Percentiles rank a stretch among this genome's conserved stretches.
Conservation (phyloP, 768 basidiomycete genomes). For the Amanita rimosa region DNA sequence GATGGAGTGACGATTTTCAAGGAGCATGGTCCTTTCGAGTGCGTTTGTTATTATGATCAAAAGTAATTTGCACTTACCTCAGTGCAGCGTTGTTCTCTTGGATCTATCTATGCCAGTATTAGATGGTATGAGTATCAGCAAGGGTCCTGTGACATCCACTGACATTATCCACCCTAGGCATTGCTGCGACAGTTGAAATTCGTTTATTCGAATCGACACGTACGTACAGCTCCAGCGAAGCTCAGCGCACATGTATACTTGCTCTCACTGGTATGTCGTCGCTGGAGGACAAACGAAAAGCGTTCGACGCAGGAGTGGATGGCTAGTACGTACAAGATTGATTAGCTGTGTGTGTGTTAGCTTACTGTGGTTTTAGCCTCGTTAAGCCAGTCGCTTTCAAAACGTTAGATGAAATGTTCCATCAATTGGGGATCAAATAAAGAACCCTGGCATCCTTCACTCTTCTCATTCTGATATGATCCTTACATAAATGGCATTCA, state of each 20-base stretch:
- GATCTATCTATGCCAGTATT: conserved; percentile 93
- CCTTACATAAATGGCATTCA: conserved; percentile 3
- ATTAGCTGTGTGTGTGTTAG: neutral
- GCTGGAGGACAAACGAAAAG: conserved; percentile 81
- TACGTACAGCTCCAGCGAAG: conserved; percentile 36
- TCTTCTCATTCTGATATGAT: neutral
- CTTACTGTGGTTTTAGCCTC: conserved; percentile 35
- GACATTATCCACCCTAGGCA: conserved; percentile 32
- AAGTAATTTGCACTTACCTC: neutral
- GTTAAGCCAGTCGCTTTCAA: conserved; percentile 96
- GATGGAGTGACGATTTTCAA: conserved; percentile 73
- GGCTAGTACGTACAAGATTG: conserved; percentile 66
- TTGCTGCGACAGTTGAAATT: conserved; percentile 77
- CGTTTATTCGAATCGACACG: conserved; percentile 22
- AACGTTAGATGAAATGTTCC: conserved; percentile 77
- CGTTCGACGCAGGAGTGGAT: conserved; percentile 89
- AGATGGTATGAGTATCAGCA: conserved; percentile 43
- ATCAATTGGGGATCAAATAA: conserved; percentile 46
- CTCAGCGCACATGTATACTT: conserved; percentile 48
- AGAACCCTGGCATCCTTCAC: conserved; percentile 4
- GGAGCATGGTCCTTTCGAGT: conserved; percentile 79
- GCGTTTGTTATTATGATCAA: conserved; percentile 17
- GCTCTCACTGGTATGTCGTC: conserved; percentile 93
- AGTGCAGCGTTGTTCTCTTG: conserved; percentile 63
- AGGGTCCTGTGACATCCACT: neutral